Evolutionary conservation across 2,329 filamentous ascomycete species (phyloP), one percentile per base, ranked within the genome.

Genomic region (Xylariaceae sp.): DNA sequence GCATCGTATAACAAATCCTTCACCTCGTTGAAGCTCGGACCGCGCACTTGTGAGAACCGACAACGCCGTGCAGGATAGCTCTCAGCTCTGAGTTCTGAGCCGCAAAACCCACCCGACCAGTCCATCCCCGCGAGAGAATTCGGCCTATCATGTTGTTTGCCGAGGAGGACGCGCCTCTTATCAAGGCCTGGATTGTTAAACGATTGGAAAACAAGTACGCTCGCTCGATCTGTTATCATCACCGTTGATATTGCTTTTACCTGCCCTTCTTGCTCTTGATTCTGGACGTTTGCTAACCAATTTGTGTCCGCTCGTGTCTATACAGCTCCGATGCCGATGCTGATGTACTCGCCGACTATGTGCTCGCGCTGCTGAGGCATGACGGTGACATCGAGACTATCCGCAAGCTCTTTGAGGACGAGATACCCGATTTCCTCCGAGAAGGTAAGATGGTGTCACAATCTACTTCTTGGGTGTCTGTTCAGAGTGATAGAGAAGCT

Each of bases 331-430:
- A 92, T 69, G 89, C 88, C 54, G 90, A 94, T 71, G 83, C 87
- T 37, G 89, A 92, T 69, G 88, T 93, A 4, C 84, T 94, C 2
- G 89, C 89, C 51, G 90, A 94, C 68, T 94, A 92, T 71, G 87
- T 93, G n/a, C 80, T 92, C 62, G 89, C 88, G 5, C 81, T 94
- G 17, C 76, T 93, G 51, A 83, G 84, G 57, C 86, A 88, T 62
- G 88, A 91, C 64, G 87, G 87, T 62, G 79, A 84, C 54, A 76
- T 81, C 47, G 79, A 80, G n/a, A 78, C 82, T 17, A 85, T 92
- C 56, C 82, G 85, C 68, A 77, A 81, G 67, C 82, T 88, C 55
- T 91, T 88, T 73, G 80, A 89, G 69, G 79, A 83, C 56, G 87
- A 91, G 72, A 85, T 93, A 47, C 82, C 83, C 2, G 89, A 92